Evolutionary conservation across 1,139 yeast genomes (phyloP), one percentile per base, ranked within the genome.

Genomic region (Hansenula lynferdii): DNA sequence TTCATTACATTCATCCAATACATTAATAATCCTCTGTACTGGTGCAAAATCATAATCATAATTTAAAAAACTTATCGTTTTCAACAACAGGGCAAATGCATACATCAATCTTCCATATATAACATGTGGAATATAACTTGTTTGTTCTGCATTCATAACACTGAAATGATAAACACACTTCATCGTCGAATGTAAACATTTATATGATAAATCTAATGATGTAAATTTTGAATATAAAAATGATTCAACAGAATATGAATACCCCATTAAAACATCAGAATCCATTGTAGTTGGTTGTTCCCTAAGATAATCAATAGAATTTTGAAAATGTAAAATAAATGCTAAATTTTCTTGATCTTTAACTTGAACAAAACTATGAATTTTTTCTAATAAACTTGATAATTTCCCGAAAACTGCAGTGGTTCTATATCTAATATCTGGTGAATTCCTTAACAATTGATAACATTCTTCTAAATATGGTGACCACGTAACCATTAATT

Each of bases 161-260:
- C 64, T 61, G 49, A 75, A 80, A 42, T 73, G 72, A 33, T 69
- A 67, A 34, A 81, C 57, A 2, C 84, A 69, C 23, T 65, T 63
- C 25, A 74, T 56, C 55, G 87, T 80, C 4, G 83, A 69, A 17
- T 65, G 62, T 5, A 82, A 68, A 47, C 86, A 80, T 39, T 67
- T 69, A 6, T 37, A 29, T 57, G 59, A 39, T 58, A 64, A 43
- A 67, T 72, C 39, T 74, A 54, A 28, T 65, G 69, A 5, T 77
- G 78, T 54, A 81, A 94, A 57, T 6, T 84, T 80, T 51, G 87
- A 94, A 53, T 83, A 84, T 16, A 86, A 61, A 53, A 78, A 83
- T 0, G 92, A 90, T 49, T 83, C 86, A 12, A 84, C 79, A 0
- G 92, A 74, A 48, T 74, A 75, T 48, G 69, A 73, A 57, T 72